Conservation (phyloP, 2,329 filamentous ascomycete species). For the Cadophora malorum region DNA sequence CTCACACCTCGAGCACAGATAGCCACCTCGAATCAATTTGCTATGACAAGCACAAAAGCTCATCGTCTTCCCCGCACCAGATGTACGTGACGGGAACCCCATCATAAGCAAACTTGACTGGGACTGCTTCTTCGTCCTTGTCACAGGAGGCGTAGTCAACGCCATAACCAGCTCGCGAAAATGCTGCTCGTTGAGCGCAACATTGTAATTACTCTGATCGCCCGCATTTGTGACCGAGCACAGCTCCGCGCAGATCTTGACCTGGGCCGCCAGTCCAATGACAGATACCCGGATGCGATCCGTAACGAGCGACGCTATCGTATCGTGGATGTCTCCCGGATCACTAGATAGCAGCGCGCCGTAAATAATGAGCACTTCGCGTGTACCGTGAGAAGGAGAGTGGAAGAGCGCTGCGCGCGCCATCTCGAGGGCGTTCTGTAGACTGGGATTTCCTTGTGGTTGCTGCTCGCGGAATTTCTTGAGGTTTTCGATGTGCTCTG, state of each 20-base stretch:
- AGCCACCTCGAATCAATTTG: slow-evolving; percentile 80
- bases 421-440: slow-evolving; percentile 98
- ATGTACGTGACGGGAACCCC: slow-evolving; percentile 90
- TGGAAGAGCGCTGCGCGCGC: slow-evolving; percentile 90
- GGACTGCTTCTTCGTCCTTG: slow-evolving; percentile 66
- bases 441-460: slow-evolving; percentile 75
- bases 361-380: slow-evolving; percentile 91
- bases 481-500: slow-evolving; percentile 82
- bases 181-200: slow-evolving; percentile 86
- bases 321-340: slow-evolving; percentile 93
- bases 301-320: slow-evolving; percentile 76
- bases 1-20: slow-evolving; percentile 86
- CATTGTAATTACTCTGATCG: slow-evolving; percentile 76
- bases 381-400: slow-evolving; percentile 88
- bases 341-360: slow-evolving; percentile 90
- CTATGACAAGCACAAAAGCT: slow-evolving; percentile 93
- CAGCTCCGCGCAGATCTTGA: slow-evolving; percentile 90
- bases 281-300: slow-evolving; percentile 89
- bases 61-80: slow-evolving; percentile 68
- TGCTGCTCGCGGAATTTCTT: slow-evolving; percentile 70
- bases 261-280: slow-evolving; percentile 88
- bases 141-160: slow-evolving; percentile 87
- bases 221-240: slow-evolving; percentile 87
- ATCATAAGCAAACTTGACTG: slow-evolving; percentile 84
- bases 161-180: slow-evolving; percentile 89